Evolutionary conservation across 441 rosid species (phyloP).

Genomic region (Metrosideros polymorpha): DNA sequence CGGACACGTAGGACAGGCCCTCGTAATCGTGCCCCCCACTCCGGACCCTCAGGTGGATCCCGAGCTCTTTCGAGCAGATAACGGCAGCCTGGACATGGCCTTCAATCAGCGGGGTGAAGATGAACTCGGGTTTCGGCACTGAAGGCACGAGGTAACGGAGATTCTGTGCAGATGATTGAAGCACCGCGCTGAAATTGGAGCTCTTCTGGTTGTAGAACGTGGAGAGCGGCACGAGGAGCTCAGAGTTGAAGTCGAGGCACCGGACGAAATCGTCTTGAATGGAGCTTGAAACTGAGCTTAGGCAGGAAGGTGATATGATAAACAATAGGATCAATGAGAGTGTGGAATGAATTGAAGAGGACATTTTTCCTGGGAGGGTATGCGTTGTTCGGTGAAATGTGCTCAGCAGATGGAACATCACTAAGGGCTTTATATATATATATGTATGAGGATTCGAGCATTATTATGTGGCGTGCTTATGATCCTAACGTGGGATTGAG

Average conservation of each 20-base stretch:
- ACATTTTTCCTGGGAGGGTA: background rate
- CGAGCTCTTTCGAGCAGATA: background rate
- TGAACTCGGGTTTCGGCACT: background rate
- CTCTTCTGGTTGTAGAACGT: background rate
- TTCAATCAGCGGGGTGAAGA: background rate
- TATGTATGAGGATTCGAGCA: background rate
- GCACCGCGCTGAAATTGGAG: background rate
- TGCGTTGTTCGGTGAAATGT: background rate
- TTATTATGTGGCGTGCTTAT: background rate
- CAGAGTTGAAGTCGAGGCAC: background rate
- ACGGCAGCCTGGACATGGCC: background rate
- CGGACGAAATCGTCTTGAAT: background rate
- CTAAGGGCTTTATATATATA: background rate
- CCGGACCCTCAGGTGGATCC: slow-evolving; percentile 1
- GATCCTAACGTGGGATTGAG: background rate
- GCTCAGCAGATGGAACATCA: background rate
- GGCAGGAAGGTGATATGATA: background rate
- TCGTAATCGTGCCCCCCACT: background rate
- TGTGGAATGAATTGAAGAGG: background rate
- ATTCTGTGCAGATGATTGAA: background rate
- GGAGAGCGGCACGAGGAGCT: background rate
- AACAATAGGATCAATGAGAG: background rate
- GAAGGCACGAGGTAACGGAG: background rate
- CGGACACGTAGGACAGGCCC: background rate
- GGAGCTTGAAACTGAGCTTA: background rate